Evolutionary conservation across 306 rosid species (phyloP).

Genomic region (Elaeagnus macrophylla): DNA sequence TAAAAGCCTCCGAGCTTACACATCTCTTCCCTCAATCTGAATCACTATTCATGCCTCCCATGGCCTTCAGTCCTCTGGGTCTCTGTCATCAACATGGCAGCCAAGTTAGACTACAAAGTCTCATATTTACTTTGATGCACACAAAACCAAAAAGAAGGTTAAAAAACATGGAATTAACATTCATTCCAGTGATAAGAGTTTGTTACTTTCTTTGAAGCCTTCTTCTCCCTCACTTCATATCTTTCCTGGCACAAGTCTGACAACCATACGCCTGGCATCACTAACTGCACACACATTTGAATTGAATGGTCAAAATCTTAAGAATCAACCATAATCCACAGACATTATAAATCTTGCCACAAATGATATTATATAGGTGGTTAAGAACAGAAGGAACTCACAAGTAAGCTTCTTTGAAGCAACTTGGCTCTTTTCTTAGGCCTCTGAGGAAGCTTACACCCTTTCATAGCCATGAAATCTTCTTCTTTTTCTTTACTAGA

Average conservation of each 20-base stretch:
- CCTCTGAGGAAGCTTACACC: conserved; percentile 53
- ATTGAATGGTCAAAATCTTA: neutral
- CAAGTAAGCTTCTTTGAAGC: conserved; percentile 42
- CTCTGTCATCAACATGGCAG: conserved; percentile 29
- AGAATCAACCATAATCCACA: neutral
- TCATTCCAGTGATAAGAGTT: neutral
- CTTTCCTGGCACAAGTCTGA: conserved; percentile 53
- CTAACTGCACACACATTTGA: conserved; percentile 29
- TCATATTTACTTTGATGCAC: neutral
- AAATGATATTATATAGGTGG: neutral
- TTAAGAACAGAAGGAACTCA: conserved; percentile 7
- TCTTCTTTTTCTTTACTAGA: conserved; percentile 55
- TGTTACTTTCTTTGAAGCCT: conserved; percentile 49
- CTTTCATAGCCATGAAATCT: conserved; percentile 63
- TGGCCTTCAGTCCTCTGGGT: conserved; percentile 56
- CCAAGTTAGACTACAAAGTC: neutral
- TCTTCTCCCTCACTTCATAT: conserved; percentile 60
- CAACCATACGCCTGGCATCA: conserved; percentile 54
- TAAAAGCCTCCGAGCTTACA: neutral
- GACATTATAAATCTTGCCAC: neutral
- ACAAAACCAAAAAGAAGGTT: neutral
- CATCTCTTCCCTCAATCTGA: conserved; percentile 31
- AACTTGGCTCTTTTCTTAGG: conserved; percentile 51
- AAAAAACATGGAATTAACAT: neutral
- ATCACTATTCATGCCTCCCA: conserved; percentile 51